These are phyloP conservation scores for Luffa aegyptiaca DNA, from an alignment of 306 rosid genomes.

Conservation along the genomic window DNA sequence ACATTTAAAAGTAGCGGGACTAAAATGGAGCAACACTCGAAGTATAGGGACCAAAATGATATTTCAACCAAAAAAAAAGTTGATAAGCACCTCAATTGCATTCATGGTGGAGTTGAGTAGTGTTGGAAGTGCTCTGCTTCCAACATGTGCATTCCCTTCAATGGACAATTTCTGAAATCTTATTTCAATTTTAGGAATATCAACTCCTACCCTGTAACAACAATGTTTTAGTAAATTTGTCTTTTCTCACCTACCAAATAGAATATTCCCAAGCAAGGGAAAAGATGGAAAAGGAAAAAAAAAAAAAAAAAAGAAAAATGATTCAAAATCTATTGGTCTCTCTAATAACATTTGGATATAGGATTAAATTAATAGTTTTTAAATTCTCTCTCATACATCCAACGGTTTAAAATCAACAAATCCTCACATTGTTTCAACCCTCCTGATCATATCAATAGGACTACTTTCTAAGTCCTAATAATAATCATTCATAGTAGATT, in stretches of 20 bases:
- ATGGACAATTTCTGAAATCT: conserved; percentile 42
- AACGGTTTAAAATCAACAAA: too few relatives aligned
- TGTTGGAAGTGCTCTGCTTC: conserved; percentile 77
- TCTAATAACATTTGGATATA: too few relatives aligned
- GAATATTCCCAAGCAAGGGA: background rate
- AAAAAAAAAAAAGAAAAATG: too few relatives aligned
- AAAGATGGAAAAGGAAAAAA: background rate
- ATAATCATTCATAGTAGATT: too few relatives aligned
- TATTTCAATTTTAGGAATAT: conserved; percentile 58
- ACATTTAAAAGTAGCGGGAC: too few relatives aligned
- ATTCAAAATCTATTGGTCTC: background rate
- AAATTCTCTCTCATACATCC: too few relatives aligned
- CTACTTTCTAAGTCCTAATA: too few relatives aligned
- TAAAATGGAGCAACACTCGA: background rate
- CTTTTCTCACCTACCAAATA: background rate
- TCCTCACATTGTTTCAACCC: background rate
- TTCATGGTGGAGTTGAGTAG: conserved; percentile 47
- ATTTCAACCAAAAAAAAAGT: too few relatives aligned
- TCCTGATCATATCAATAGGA: too few relatives aligned
- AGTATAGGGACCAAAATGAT: too few relatives aligned
- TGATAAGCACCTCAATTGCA: conserved; percentile 35
- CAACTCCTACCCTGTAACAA: conserved; percentile 46
- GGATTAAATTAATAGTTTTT: background rate
- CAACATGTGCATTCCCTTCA: conserved; percentile 69
- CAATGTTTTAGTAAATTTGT: background rate